Base-by-base conservation (phyloP, 768 basidiomycete genomes). In the Phaeotremella skinneri region DNA sequence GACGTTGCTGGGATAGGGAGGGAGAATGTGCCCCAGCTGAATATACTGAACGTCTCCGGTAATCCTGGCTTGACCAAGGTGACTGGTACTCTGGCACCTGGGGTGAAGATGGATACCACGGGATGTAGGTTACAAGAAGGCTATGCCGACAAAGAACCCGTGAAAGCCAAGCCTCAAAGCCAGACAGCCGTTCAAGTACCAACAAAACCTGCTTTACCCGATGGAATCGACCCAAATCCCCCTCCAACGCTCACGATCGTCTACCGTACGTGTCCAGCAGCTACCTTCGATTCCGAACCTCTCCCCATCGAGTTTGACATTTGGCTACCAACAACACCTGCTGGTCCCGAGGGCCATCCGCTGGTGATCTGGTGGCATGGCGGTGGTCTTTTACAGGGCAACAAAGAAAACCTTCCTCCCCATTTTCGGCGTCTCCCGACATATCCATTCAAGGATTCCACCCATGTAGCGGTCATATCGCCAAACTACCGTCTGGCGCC, bases 401-500 rank as follows among this genome's bases (percentile, higher is more conserved):
- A 72, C 62, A 74, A 74, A 48, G 72, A 71, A 58, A 74, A 74
- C 43, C 68, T 74, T 17, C 69, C 69, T 20, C 73, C 74, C 1
- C 78, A 78, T 60, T 70, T 76, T 58, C 57, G 65, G 3, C 63
- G 67, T 17, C 52, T 74, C 7, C 68, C 71, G 3, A 39, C 52
- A 1, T 43, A 61, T 37, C 21, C 55, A 11, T 66, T 61, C 50
- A 50, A 41, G 2, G 67, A 64, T 1, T 57, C 66, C n/a, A 59
- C 64, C 23, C 49, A 57, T 30, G 50, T 71, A 2, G 66, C 65
- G 6, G 63, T 76, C 30, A 66, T 78, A 30, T 74, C 75, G 5
- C 69, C 76, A 34, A 77, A 78, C 63, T 77, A 78, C 56, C 63
- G 78, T 16, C 59, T 78, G 30, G 74, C 78, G 4, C 78, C 78